Evolutionary conservation across 1,139 yeast genomes (phyloP).

Genomic region (Diutina rugosa): DNA sequence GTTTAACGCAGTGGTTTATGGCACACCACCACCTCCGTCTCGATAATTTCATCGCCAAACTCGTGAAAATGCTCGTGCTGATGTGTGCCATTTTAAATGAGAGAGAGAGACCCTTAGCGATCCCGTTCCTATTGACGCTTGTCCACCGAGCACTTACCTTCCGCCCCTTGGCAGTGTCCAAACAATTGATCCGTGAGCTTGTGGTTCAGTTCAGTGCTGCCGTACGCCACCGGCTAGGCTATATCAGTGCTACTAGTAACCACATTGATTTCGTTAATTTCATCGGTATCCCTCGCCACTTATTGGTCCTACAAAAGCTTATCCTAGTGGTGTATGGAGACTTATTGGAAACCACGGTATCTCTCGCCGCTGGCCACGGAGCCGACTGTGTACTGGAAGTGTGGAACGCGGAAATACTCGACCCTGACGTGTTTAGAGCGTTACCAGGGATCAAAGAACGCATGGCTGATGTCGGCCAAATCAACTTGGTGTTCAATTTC

Average conservation of each 20-base stretch:
- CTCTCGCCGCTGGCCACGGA: slow-evolving; percentile 15
- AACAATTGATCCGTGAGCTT: slow-evolving; percentile 13
- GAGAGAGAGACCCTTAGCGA: slow-evolving; percentile 8
- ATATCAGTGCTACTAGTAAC: not conserved
- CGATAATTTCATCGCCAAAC: slow-evolving; percentile 25
- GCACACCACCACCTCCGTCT: slow-evolving; percentile 27
- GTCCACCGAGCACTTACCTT: slow-evolving; percentile 40
- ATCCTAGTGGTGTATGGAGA: slow-evolving; percentile 40
- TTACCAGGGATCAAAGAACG: slow-evolving; percentile 29
- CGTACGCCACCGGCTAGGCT: not conserved
- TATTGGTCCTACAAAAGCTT: slow-evolving; percentile 29
- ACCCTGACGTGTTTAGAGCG: slow-evolving; percentile 13
- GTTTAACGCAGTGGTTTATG: slow-evolving; percentile 25
- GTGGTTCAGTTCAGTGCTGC: slow-evolving; percentile 14
- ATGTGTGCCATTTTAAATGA: slow-evolving; percentile 5
- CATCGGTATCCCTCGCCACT: not conserved
- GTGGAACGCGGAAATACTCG: slow-evolving; percentile 15
- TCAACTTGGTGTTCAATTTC: slow-evolving; percentile 21
- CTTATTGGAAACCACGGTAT: slow-evolving; percentile 30
- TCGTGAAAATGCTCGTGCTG: slow-evolving; percentile 21
- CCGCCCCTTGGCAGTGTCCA: slow-evolving; percentile 42
- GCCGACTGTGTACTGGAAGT: slow-evolving; percentile 9
- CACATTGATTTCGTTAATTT: not conserved
- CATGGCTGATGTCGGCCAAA: slow-evolving; percentile 22
- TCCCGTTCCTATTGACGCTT: slow-evolving; percentile 44